Evolutionary conservation across 78 protist genomes (phyloP).

Genomic region (Reticulomyxa filosa): DNA sequence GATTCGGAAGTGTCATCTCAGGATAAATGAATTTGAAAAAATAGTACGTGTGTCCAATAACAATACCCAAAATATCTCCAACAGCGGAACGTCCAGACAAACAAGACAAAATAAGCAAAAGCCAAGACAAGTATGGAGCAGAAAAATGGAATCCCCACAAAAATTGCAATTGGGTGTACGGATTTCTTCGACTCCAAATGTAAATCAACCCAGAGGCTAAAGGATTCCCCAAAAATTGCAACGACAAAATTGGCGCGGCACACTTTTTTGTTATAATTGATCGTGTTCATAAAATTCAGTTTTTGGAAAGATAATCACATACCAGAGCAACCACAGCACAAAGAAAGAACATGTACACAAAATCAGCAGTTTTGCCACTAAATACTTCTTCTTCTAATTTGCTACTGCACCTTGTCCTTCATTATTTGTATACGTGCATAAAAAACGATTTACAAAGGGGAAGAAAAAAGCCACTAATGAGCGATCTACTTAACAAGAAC

Average conservation of each 20-base stretch:
- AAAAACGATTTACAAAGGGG: too few species aligned
- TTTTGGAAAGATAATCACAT: not conserved
- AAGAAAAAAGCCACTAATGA: not conserved
- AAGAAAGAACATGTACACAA: constrained; percentile 15
- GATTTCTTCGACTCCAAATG: constrained; percentile 29
- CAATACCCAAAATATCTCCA: constrained; percentile 28
- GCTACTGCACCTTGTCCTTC: constrained; percentile 18
- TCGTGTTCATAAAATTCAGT: not conserved
- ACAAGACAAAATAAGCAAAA: constrained; percentile 14
- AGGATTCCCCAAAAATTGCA: constrained; percentile 26
- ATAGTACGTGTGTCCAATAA: constrained; percentile 36
- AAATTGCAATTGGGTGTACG: constrained; percentile 16
- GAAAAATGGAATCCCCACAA: constrained; percentile 28
- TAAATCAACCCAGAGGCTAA: constrained; percentile 38
- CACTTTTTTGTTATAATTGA: not conserved
- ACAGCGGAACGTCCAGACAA: not conserved
- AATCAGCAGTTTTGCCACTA: constrained; percentile 24
- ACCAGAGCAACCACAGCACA: constrained; percentile 15
- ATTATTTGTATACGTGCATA: too few species aligned
- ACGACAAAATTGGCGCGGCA: constrained; percentile 9
- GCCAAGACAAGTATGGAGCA: constrained; percentile 42
- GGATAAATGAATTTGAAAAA: constrained; percentile 22
- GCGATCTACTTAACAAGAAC: constrained; percentile 17
- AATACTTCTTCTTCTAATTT: constrained; percentile 28
- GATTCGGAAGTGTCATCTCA: not conserved